phyloP scores from a whole-genome alignment of 108 stramenopile species.

The Cyclotella choctawhatcheeana region DNA sequence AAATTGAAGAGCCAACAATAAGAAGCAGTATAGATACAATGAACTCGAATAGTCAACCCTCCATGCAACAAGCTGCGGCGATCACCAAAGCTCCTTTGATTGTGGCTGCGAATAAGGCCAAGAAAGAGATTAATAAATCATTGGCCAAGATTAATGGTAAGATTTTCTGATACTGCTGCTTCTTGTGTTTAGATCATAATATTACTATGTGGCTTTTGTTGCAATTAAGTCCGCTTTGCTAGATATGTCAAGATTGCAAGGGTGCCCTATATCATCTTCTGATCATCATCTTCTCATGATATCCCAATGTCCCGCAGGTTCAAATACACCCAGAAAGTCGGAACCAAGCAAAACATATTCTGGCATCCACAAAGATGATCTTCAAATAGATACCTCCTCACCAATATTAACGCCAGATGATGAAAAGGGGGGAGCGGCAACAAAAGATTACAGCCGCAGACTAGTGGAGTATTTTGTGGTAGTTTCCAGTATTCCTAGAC shows the following conservation, averaged over 20 bases:
- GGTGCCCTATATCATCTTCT: not conserved
- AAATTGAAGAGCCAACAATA: not conserved
- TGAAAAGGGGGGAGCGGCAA: slow-evolving; percentile 11
- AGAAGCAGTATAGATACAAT: not conserved
- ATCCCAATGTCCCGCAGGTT: not conserved
- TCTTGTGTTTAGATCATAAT: not conserved
- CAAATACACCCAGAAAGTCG: not conserved
- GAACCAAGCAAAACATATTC: not conserved
- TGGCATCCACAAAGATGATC: not conserved
- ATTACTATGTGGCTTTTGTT: not conserved
- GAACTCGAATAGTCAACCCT: not conserved
- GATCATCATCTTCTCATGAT: not conserved
- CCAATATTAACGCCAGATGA: not conserved
- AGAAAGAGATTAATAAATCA: not conserved
- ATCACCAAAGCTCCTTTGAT: slow-evolving; percentile 6
- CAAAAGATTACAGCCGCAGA: slow-evolving; percentile 52
- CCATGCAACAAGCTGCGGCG: slow-evolving; percentile 2
- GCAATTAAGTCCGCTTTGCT: not conserved
- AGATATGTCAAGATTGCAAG: not conserved
- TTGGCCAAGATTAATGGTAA: not conserved
- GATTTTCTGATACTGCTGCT: not conserved
- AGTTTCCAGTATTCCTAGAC: slow-evolving; percentile 57
- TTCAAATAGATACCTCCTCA: not conserved
- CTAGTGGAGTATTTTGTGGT: slow-evolving; percentile 91
- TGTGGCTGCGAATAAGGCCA: slow-evolving; percentile 12